Evolutionary conservation across 345 rosid genomes (phyloP).

Genomic region (Citrus hindsii): DNA sequence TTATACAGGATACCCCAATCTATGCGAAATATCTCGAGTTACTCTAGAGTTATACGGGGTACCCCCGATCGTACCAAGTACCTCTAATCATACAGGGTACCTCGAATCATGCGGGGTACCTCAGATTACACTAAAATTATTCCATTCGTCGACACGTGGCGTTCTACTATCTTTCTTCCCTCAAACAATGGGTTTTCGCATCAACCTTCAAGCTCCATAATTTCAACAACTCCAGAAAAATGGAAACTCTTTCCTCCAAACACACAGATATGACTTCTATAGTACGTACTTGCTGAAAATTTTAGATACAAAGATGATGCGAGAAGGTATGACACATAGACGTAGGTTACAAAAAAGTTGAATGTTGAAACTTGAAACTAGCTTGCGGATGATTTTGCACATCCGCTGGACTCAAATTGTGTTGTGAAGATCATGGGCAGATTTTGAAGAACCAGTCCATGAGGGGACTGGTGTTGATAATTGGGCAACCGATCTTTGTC

Average conservation of each 20-base stretch:
- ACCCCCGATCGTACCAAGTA: no score
- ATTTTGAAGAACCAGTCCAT: not conserved
- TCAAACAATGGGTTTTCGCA: no score
- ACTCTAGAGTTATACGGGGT: no score
- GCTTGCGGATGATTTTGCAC: not conserved
- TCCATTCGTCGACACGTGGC: no score
- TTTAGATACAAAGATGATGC: not conserved
- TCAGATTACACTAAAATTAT: no score
- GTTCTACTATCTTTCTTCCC: no score
- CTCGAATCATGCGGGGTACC: no score
- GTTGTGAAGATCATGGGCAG: not conserved
- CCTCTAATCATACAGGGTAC: no score
- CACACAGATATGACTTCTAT: not conserved
- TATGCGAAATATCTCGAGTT: no score
- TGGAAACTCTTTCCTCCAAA: not conserved
- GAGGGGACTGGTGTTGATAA: not conserved
- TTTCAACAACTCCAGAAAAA: not conserved
- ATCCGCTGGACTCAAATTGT: not conserved
- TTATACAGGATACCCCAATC: no score
- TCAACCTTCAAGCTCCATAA: not conserved
- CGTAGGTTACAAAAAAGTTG: not conserved
- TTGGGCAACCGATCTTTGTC: not conserved
- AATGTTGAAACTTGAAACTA: not conserved
- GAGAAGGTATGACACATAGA: not conserved
- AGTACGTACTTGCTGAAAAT: not conserved